Base-by-base conservation (phyloP, 169 alveolate species). In the Plasmodium relictum region DNA sequence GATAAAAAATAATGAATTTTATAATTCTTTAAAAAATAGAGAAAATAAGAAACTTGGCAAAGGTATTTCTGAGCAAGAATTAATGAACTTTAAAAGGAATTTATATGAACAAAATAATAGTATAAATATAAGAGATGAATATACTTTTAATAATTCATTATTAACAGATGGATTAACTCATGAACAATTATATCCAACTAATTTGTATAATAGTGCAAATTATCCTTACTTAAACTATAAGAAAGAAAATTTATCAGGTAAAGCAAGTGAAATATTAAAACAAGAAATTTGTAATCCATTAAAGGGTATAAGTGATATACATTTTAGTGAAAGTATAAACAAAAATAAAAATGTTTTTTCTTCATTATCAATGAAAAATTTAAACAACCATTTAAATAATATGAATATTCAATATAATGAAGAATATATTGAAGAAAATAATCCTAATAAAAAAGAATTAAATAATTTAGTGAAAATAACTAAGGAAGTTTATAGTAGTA, bases 381-480 rank as follows among this genome's bases (percentile, higher is more conserved):
- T 12, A 18, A 16, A 50, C 14, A 39, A 39, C 42, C 48, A 70
- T 65, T 0, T 16, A 7, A 31, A 65, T 68, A 26, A 68, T 10
- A 10, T 16, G 10, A 39, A 26, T 16, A 5, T 10, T 22, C 61
- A 18, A 14, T 31, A 14, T 42, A 44, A 2, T 16, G 39, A 37
- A 2, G 68, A 10, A 1, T 6, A 2, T 37, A 14, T 8, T 20
- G 71, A 54, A 73, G 56, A 31, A 52, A 26, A 31, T 14, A 73
- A 54, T 7, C 4, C 18, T 16, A 58, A 20, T 14, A 45, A 59
- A 5, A 62, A 73, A 16, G 52, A 63, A 58, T 10, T 42, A 0
- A 12, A 54, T 22, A 65, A 41, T 63, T 58, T 61, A 58, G 61
- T 31, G 20, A 59, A 59, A 48, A 74, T 74, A 58, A 74, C 88